These are phyloP conservation scores for Flaveria robusta DNA, from an alignment of 129 eudicot species.

Conservation along the genomic window DNA sequence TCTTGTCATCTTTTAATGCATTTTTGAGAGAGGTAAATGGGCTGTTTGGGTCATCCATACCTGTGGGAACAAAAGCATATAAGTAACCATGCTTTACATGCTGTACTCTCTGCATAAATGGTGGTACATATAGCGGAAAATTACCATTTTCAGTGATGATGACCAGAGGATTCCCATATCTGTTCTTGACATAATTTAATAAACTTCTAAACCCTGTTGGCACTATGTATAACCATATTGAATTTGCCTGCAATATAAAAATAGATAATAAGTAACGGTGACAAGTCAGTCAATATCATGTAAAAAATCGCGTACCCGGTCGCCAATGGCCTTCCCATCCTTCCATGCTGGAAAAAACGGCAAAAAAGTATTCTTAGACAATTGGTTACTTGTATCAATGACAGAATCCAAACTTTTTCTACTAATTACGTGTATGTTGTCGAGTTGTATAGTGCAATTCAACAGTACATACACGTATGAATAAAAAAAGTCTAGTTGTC, in stretches of 20 bases:
- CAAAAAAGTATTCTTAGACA: neutral
- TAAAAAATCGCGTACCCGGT: constrained; percentile 49
- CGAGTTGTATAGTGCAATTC: neutral
- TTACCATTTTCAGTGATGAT: constrained; percentile 92
- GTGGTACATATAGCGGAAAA: neutral
- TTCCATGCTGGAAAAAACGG: constrained; percentile 54
- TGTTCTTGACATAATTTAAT: constrained; percentile 69
- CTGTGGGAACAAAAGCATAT: constrained; percentile 38
- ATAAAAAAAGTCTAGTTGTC: neutral
- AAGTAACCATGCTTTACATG: constrained; percentile 16
- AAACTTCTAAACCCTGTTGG: constrained; percentile 86
- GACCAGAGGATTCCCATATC: constrained; percentile 81
- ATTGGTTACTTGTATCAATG: neutral
- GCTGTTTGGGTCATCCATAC: constrained; percentile 86
- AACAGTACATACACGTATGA: neutral
- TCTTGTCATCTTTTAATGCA: constrained; percentile 67
- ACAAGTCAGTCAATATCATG: neutral
- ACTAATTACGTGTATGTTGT: neutral
- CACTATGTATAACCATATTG: constrained; percentile 93
- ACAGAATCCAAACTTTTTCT: neutral
- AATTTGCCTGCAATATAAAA: constrained; percentile 61
- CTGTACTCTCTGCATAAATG: constrained; percentile 5
- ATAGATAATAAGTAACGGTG: neutral
- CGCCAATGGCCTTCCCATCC: constrained; percentile 62
- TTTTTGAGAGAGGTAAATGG: constrained; percentile 44